Base-by-base conservation (phyloP, 805 yeast species). In the Wickerhamiella shivajii region DNA sequence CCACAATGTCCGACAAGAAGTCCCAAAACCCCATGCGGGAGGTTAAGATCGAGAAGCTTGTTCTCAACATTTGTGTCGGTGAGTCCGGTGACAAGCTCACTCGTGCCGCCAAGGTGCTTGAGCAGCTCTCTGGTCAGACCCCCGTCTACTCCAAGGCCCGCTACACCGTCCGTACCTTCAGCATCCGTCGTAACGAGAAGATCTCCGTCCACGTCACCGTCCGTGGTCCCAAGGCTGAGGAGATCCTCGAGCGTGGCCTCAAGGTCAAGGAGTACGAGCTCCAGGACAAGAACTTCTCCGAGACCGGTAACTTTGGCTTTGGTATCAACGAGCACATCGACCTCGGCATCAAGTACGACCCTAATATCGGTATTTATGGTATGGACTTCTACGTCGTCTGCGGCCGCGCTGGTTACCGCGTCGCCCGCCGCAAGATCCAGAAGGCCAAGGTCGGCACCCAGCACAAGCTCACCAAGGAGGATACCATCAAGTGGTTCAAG, bases 11-110 rank as follows among this genome's bases (percentile, higher is more conserved):
- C 36, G 27, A 25, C 18, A 31, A 33, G 31, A 33, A 33, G 31
- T 20, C 25, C 34, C 34, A 31, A 47, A 90, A 90, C 73, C 74
- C 80, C 69, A 87, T 90, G 97, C 90, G 94, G 71, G 97, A 90
- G 59, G 74, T 90, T 69, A 85, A 78, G 74, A 87, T 90, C 73
- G 97, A 90, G 73, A 90, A 90, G 73, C 78, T 90, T 69, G 96
- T 90, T 69, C 80, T 90, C 69, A 90, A 90, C 90, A 90, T 90
- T 71, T 85, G 93, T 69, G 98, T 90, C 67, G 98, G 98, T 74
- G 98, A 90, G 73, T 85, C 96, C 68, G 98, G 98, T 76, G 98
- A 90, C 70, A 80, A 97, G 78, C 83, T 90, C 67, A 90, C 98
- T 74, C 87, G 98, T 80, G 98, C 98, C 57, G 90, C 98, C 63